These are phyloP conservation scores for Saccharomycopsis lassenensis DNA, from an alignment of 805 yeast species.

Conservation along the genomic window DNA sequence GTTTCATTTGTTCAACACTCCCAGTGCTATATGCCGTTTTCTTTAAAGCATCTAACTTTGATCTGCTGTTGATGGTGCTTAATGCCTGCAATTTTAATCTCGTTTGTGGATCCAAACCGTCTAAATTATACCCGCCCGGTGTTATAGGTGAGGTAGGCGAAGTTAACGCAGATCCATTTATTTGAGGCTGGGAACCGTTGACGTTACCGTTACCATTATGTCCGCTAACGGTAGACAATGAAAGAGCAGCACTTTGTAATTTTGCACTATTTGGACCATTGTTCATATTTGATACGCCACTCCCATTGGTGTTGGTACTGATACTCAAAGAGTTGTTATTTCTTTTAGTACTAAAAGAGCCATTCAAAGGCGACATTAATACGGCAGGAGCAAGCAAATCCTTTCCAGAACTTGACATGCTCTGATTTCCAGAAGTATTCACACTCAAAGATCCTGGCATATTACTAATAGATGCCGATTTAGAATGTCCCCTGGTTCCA, in stretches of 20 bases:
- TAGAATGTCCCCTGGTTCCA: constrained; percentile 4
- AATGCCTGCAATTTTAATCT: constrained; percentile 57
- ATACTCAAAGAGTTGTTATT: constrained; percentile 11
- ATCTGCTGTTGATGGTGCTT: constrained; percentile 51
- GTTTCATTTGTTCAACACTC: not conserved
- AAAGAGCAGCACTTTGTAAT: not conserved
- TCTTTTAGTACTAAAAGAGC: constrained; percentile 10
- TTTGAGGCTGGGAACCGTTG: no score
- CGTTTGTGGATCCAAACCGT: constrained; percentile 21
- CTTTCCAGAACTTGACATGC: not conserved
- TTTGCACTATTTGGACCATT: constrained; percentile 6
- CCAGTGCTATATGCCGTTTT: constrained; percentile 18
- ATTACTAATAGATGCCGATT: constrained; percentile 5
- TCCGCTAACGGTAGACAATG: not conserved
- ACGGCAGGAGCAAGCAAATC: constrained; percentile 7
- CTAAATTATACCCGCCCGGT: constrained; percentile 17
- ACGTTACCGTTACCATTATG: not conserved
- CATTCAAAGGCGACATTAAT: constrained; percentile 12
- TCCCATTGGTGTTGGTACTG: constrained; percentile 7
- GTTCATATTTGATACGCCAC: no score
- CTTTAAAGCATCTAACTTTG: constrained; percentile 29
- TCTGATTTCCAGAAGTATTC: not conserved
- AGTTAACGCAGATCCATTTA: constrained; percentile 5
- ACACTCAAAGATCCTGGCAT: not conserved
- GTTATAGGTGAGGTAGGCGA: constrained; percentile 20